phyloP scores from a whole-genome alignment of 169 alveolate genomes.

The Eimeria falciformis region DNA sequence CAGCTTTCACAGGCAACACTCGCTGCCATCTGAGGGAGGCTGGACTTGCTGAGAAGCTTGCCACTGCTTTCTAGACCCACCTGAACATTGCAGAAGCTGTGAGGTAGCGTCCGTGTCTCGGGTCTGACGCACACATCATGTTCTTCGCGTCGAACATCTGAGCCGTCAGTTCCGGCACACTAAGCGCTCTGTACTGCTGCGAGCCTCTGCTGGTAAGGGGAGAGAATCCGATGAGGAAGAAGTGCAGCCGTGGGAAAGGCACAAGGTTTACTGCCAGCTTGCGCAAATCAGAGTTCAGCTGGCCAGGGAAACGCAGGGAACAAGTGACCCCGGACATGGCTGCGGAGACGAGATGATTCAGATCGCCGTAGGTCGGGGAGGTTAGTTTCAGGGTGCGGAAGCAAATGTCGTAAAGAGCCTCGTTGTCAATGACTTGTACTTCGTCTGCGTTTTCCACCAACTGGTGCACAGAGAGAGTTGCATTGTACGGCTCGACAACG shows the following conservation, averaged over 20 bases:
- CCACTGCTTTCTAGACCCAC: neutral
- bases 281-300: constrained; percentile 96
- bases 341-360: constrained; percentile 97
- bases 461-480: constrained; percentile 98
- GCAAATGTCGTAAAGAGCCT: constrained; percentile 99
- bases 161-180: constrained; percentile 99
- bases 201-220: constrained; percentile 98
- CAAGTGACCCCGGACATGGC: constrained; percentile 99
- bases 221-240: constrained; percentile 99
- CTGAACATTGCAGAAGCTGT: constrained; percentile 99
- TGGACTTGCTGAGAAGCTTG: too few relatives aligned
- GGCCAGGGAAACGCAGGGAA: constrained; percentile 98
- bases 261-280: constrained; percentile 98
- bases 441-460: constrained; percentile 98
- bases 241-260: constrained; percentile 99
- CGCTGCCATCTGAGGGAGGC: too few relatives aligned
- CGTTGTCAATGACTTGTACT: constrained; percentile 98
- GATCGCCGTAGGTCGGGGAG: constrained; percentile 94
- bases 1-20: too few relatives aligned
- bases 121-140: constrained; percentile 99
- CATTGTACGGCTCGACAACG: constrained; percentile 99
- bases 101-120: constrained; percentile 98
- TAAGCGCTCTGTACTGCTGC: constrained; percentile 98
- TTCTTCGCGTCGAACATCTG: constrained; percentile 99
- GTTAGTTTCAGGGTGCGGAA: constrained; percentile 98